These are phyloP conservation scores for Globisporangium radiosum DNA, from an alignment of 352 stramenopile genomes.

Conservation along the genomic window DNA sequence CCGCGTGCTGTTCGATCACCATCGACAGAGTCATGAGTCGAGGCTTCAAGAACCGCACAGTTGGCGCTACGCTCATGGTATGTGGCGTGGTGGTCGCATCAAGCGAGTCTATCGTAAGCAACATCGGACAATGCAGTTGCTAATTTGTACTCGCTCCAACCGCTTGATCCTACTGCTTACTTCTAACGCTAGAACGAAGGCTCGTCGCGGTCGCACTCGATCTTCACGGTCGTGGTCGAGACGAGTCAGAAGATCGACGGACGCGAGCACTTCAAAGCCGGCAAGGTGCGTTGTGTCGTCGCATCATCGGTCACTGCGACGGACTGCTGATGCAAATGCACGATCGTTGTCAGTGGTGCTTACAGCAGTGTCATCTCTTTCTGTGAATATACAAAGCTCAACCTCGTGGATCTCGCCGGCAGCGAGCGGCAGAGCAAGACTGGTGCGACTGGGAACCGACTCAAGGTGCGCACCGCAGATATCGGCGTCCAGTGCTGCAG, in stretches of 20 bases:
- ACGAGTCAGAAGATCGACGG: slow-evolving; percentile 69
- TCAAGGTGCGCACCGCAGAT: slow-evolving; percentile 33
- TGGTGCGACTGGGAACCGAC: slow-evolving; percentile 61
- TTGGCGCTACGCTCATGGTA: slow-evolving; percentile 79
- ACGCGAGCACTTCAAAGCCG: slow-evolving; percentile 76
- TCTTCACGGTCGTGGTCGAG: slow-evolving; percentile 83
- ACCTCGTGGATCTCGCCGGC: slow-evolving; percentile 75
- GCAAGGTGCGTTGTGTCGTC: slow-evolving; percentile 35
- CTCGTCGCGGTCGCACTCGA: slow-evolving; percentile 79
- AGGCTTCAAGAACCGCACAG: slow-evolving; percentile 81
- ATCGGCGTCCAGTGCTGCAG: not conserved
- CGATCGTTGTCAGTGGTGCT: too few relatives aligned
- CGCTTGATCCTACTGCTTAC: not conserved
- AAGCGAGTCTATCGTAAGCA: not conserved
- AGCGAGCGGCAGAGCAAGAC: slow-evolving; percentile 84
- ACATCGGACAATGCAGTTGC: too few relatives aligned
- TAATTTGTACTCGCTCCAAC: too few relatives aligned
- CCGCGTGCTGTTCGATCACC: not conserved
- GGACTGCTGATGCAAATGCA: too few relatives aligned
- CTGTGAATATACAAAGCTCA: slow-evolving; percentile 30
- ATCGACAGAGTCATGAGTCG: slow-evolving; percentile 48
- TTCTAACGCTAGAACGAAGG: slow-evolving; percentile 45
- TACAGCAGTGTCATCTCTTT: not conserved
- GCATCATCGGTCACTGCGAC: too few relatives aligned
- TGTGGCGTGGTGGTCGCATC: not conserved